These are phyloP conservation scores for Musa beccarii DNA, from an alignment of 176 grass and related monocot genomes.

Conservation along the genomic window DNA sequence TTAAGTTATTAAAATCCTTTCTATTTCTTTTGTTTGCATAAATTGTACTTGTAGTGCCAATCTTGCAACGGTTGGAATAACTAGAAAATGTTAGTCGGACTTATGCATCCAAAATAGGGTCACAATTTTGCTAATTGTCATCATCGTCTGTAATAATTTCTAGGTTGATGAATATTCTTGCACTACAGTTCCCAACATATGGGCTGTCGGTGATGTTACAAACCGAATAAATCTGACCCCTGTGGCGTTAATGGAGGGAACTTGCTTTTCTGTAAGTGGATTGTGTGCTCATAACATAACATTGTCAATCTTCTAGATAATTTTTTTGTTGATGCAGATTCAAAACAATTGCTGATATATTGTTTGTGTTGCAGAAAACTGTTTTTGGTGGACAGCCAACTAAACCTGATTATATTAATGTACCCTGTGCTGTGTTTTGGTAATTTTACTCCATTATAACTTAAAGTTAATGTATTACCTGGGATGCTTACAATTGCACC, in stretches of 20 bases:
- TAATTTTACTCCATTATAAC: constrained; percentile 24
- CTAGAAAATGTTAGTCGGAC: too few species aligned
- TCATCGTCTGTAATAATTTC: constrained; percentile 4
- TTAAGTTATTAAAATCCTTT: too few species aligned
- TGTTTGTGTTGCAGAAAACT: constrained; percentile 64
- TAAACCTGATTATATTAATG: constrained; percentile 75
- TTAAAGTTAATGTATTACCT: neutral
- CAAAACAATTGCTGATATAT: constrained; percentile 11
- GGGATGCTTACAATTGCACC: too few species aligned
- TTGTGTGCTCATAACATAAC: neutral
- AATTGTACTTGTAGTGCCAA: too few species aligned
- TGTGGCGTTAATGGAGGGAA: constrained; percentile 96
- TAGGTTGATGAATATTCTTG: constrained; percentile 94
- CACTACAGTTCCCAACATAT: constrained; percentile 64
- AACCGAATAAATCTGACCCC: constrained; percentile 93
- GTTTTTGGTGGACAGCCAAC: constrained; percentile 75
- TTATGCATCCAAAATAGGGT: neutral
- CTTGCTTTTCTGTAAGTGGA: constrained; percentile 81
- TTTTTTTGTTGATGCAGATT: neutral
- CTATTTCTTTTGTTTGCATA: too few species aligned
- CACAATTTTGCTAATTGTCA: neutral
- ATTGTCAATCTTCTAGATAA: neutral
- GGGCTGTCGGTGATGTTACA: constrained; percentile 97
- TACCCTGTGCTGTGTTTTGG: constrained; percentile 95
- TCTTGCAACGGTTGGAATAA: too few species aligned